A percentile compares a stretch with the other conserved stretches of the same genome.
Evolutionary conservation across 2,329 filamentous ascomycete species (phyloP).

Genomic region (Raffaelea arxii): DNA sequence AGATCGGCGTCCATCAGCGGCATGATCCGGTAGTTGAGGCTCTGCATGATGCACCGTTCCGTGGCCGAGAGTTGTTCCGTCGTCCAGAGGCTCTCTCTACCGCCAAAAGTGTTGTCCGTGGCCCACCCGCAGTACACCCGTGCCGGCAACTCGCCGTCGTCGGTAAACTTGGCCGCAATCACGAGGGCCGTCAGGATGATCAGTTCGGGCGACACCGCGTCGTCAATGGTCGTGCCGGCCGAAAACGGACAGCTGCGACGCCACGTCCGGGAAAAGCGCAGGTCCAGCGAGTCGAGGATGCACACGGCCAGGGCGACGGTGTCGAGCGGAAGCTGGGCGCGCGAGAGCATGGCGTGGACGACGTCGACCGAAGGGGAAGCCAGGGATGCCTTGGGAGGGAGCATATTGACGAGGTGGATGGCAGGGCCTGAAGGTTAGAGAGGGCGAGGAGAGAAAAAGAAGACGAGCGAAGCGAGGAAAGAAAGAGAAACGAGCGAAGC

Average conservation of each 20-base stretch:
- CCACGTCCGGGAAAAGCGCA: slow-evolving; percentile 54
- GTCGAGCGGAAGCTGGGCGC: slow-evolving; percentile 48
- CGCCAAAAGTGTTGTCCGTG: neutral
- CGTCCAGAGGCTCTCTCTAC: slow-evolving; percentile 38
- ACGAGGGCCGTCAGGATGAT: slow-evolving; percentile 53
- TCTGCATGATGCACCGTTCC: slow-evolving; percentile 55
- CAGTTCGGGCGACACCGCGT: slow-evolving; percentile 51
- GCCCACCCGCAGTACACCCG: slow-evolving; percentile 48
- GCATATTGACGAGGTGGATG: slow-evolving; percentile 56
- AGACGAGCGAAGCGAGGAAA: neutral
- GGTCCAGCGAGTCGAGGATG: slow-evolving; percentile 55
- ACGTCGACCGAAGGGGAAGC: slow-evolving; percentile 46
- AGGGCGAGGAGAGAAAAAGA: slow-evolving; percentile 2
- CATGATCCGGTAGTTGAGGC: slow-evolving; percentile 52
- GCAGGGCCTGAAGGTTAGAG: slow-evolving; percentile 42
- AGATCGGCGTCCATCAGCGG: slow-evolving; percentile 47
- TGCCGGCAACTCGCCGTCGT: slow-evolving; percentile 46
- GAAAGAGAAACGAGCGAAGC: slow-evolving; percentile 5
- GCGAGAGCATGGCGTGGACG: slow-evolving; percentile 50
- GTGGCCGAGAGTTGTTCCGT: slow-evolving; percentile 54
- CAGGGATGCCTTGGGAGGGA: slow-evolving; percentile 53
- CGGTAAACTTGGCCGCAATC: slow-evolving; percentile 56
- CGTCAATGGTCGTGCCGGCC: slow-evolving; percentile 18
- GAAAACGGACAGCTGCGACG: slow-evolving; percentile 46
- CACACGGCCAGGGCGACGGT: slow-evolving; percentile 55